Evolutionary conservation across 495 filamentous ascomycete genomes (phyloP).

Genomic region (Podospora sp.): DNA sequence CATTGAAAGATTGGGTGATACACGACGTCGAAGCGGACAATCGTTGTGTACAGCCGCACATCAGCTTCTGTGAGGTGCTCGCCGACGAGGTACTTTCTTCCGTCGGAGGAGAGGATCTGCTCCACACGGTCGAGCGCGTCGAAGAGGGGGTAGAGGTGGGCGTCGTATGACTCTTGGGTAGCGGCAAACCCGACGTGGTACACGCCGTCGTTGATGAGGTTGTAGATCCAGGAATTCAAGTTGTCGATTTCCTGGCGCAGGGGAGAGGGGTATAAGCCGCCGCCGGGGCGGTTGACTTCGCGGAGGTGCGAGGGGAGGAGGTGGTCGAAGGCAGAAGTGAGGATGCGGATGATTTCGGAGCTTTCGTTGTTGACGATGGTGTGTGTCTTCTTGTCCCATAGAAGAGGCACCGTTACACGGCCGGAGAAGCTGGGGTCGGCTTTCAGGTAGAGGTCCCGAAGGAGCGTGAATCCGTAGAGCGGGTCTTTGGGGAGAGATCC

Average conservation of each 20-base stretch:
- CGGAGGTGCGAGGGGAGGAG: slow-evolving; percentile 63
- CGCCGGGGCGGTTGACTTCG: slow-evolving; percentile 51
- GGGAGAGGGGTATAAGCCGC: slow-evolving; percentile 59
- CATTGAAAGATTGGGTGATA: slow-evolving; percentile 86
- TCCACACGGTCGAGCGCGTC: slow-evolving; percentile 70
- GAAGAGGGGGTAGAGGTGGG: slow-evolving; percentile 68
- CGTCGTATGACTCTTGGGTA: slow-evolving; percentile 72
- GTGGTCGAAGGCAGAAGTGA: slow-evolving; percentile 72
- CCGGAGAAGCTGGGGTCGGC: slow-evolving; percentile 64
- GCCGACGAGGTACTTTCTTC: slow-evolving; percentile 60
- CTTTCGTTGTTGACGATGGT: slow-evolving; percentile 78
- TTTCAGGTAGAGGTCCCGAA: slow-evolving; percentile 67
- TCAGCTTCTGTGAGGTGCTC: slow-evolving; percentile 72
- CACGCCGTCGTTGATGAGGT: slow-evolving; percentile 84
- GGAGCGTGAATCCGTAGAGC: slow-evolving; percentile 61
- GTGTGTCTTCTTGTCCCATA: slow-evolving; percentile 70
- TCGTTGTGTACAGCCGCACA: slow-evolving; percentile 76
- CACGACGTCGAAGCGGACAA: slow-evolving; percentile 76
- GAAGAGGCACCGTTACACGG: slow-evolving; percentile 68
- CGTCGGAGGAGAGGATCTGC: slow-evolving; percentile 53
- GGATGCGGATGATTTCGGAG: slow-evolving; percentile 72
- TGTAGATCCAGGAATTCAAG: slow-evolving; percentile 80
- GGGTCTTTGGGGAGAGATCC: slow-evolving; percentile 60
- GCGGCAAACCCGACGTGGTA: slow-evolving; percentile 57
- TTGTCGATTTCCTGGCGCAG: slow-evolving; percentile 68